A percentile compares a stretch with the other conserved stretches of the same genome.
These are phyloP conservation scores for Termitomyces sp. DNA, from an alignment of 1,284 basidiomycete species.

Conservation along the genomic window DNA sequence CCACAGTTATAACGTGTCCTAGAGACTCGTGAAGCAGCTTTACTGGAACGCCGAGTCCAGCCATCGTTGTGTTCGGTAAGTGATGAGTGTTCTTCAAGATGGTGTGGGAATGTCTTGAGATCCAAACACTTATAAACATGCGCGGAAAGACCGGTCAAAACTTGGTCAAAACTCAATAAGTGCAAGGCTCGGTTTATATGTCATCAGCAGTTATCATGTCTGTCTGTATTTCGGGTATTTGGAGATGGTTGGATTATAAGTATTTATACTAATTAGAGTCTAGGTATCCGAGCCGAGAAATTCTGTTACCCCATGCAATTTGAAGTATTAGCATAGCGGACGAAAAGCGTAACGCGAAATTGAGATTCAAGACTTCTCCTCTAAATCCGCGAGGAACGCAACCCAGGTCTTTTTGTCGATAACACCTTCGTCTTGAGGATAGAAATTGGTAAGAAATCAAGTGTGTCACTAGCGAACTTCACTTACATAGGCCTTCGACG, in stretches of 20 bases:
- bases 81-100: neutral
- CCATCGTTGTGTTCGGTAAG: conserved; percentile 32
- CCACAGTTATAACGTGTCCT: conserved; percentile 95
- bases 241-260: too few relatives aligned
- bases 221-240: too few relatives aligned
- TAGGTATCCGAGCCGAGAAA: neutral
- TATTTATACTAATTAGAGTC: neutral
- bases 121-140: conserved; percentile 13
- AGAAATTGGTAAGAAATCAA: conserved; percentile 5
- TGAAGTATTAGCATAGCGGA: neutral
- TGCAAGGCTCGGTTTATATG: too few relatives aligned
- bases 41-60: conserved; percentile 84
- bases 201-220: too few relatives aligned
- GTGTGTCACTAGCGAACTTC: neutral
- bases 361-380: conserved; percentile 47
- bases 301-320: neutral
- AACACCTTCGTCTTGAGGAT: conserved; percentile 71
- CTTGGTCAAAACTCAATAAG: too few relatives aligned
- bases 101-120: conserved; percentile 13
- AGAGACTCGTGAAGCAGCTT: conserved; percentile 92
- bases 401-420: conserved; percentile 94
- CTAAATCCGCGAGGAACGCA: conserved; percentile 71
- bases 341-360: neutral
- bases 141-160: too few relatives aligned
- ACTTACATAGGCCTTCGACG: conserved; percentile 76